Percentiles rank a stretch among this genome's conserved stretches.
Conservation (phyloP, 306 rosid genomes). For the Cicer yamashitae region DNA sequence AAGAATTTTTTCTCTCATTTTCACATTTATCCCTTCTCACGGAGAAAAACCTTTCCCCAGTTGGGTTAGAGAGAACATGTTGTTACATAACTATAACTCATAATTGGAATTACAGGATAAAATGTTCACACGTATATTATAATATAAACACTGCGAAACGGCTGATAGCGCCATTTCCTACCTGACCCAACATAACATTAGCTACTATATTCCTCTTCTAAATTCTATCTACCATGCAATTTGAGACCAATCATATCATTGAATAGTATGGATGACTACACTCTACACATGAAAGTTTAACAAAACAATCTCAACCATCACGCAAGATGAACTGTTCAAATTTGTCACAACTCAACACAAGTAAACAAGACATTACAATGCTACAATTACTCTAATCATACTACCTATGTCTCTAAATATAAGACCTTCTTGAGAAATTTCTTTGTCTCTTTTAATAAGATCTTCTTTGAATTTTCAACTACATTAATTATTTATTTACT, state of each 20-base stretch:
- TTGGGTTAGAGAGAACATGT: conserved; percentile 1
- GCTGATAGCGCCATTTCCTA: conserved; percentile 32
- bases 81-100: not conserved
- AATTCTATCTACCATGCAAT: conserved; percentile 18
- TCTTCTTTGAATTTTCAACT: too few relatives aligned
- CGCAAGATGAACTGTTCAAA: not conserved
- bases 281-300: not conserved
- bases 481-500: too few relatives aligned
- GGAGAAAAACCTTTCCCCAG: not conserved
- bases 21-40: not conserved
- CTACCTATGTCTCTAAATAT: too few relatives aligned
- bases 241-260: not conserved
- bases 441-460: too few relatives aligned
- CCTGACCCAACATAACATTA: not conserved
- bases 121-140: not conserved
- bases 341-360: conserved; percentile 12
- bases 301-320: conserved; percentile 14
- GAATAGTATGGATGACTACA: conserved; percentile 14
- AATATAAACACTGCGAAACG: conserved; percentile 15
- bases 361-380: conserved; percentile 2
- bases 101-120: conserved; percentile 16
- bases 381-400: not conserved
- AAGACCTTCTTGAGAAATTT: too few relatives aligned
- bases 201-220: conserved; percentile 15
- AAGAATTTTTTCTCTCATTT: not conserved